Evolutionary conservation across 345 rosid genomes (phyloP).

Genomic region (Hevea brasiliensis): DNA sequence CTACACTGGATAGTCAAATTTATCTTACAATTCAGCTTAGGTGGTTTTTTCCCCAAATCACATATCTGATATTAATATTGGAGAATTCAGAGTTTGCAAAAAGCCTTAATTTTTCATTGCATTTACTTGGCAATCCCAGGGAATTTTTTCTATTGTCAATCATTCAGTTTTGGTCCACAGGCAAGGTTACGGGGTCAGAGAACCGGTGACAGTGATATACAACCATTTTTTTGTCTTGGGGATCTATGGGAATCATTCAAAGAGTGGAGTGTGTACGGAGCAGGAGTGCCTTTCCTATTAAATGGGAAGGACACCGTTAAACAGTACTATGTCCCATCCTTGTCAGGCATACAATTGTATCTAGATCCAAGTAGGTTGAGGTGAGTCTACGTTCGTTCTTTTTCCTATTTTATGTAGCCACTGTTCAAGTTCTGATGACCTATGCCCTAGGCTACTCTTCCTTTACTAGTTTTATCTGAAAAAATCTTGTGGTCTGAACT

Average conservation of each 20-base stretch:
- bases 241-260: conserved; percentile 63
- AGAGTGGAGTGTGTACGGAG: conserved; percentile 70
- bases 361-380: conserved; percentile 40
- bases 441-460: background rate
- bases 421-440: background rate
- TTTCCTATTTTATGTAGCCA: conserved; percentile 8
- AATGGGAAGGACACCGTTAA: conserved; percentile 42
- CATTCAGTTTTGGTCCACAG: conserved; percentile 21
- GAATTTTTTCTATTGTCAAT: conserved; percentile 1
- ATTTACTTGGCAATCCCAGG: background rate
- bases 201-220: conserved; percentile 28
- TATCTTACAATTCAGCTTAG: background rate
- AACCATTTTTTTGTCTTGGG: conserved; percentile 37
- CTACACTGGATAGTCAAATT: background rate
- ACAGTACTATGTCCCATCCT: conserved; percentile 68
- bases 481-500: background rate
- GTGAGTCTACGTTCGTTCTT: conserved; percentile 33
- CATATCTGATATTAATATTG: background rate
- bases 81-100: background rate
- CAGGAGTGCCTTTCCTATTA: conserved; percentile 54
- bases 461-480: background rate
- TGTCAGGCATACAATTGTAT: conserved; percentile 66
- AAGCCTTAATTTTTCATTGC: background rate
- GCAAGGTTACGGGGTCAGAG: conserved; percentile 30
- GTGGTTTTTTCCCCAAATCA: no score